Evolutionary conservation across 805 yeast genomes (phyloP).

Genomic region (Sugiyamaella smithiae): DNA sequence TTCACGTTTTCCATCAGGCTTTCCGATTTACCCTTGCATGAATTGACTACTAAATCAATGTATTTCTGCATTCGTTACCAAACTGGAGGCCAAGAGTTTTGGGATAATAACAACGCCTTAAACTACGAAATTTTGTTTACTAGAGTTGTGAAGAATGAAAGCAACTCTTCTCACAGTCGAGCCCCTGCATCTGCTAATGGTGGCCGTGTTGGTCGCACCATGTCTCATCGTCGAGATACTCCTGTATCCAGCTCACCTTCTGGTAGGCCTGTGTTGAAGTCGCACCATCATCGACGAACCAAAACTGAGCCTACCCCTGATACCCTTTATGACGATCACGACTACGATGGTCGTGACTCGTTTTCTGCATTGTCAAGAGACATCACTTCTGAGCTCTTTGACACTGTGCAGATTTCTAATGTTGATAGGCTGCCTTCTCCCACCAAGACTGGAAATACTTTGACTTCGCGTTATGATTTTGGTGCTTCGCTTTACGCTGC

Average conservation of each 20-base stretch:
- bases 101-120: constrained; percentile 70
- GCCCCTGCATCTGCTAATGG: neutral
- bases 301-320: constrained; percentile 14
- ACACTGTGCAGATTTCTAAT: constrained; percentile 3
- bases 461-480: constrained; percentile 24
- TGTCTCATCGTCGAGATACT: neutral
- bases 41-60: constrained; percentile 33
- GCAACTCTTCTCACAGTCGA: neutral
- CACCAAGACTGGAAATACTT: constrained; percentile 18
- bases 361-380: neutral
- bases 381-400: constrained; percentile 7
- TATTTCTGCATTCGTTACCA: constrained; percentile 58
- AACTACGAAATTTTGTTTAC: constrained; percentile 58
- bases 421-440: constrained; percentile 5
- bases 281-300: constrained; percentile 14
- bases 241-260: neutral
- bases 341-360: constrained; percentile 13
- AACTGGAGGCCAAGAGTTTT: constrained; percentile 50
- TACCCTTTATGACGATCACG: constrained; percentile 14
- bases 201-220: neutral
- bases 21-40: constrained; percentile 31
- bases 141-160: constrained; percentile 16
- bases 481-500: constrained; percentile 22
- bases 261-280: neutral
- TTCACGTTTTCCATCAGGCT: constrained; percentile 60